Evolutionary conservation across 169 alveolate species (phyloP), one percentile per base, ranked within the genome.

Genomic region (Plasmodium billcollinsi): DNA sequence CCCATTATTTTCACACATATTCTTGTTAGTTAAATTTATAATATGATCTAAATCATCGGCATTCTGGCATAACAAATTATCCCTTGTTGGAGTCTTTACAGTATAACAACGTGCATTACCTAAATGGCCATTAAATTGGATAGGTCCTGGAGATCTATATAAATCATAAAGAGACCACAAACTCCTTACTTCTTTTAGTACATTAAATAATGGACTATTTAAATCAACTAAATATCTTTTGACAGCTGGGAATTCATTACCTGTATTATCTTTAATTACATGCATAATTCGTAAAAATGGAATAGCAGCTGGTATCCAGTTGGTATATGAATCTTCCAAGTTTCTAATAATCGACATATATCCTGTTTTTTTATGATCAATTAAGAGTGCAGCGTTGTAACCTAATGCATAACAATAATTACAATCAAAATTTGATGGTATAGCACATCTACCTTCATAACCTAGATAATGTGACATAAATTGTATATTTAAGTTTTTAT

Each of bases 371-470:
- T 95, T 94, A 58, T 97, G 93, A 58, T 93, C 94, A 33, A 97
- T 96, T 66, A 98, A 94, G 29, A 97, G 95, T 5, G 97, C 97
- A 14, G 99, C 99, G 67, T 95, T 97, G 71, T 97, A 95, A 66
- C 99, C 99, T 61, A 98, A 88, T n/a, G 99, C 97, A 90, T 98
- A 99, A 95, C 99, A 99, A 95, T 99, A 99, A 69, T 97, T 94
- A 47, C 99, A 94, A 88, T 99, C 99, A 91, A 99, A 99, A 80
- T 96, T 96, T 43, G 99, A 94, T 11, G 99, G 99, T 80, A 97
- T 94, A 39, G 99, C 99, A 89, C 99, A 97, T 88, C 99, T 97
- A 24, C 99, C 99, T 75, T 99, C 99, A 88, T 99, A 99, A 49
- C 99, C 99, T 92, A 98, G 97, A 94, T 97, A 98, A 72, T 98